Evolutionary conservation across 306 rosid genomes (phyloP), one percentile per base, ranked within the genome.

Genomic region (Argentina anserina): DNA sequence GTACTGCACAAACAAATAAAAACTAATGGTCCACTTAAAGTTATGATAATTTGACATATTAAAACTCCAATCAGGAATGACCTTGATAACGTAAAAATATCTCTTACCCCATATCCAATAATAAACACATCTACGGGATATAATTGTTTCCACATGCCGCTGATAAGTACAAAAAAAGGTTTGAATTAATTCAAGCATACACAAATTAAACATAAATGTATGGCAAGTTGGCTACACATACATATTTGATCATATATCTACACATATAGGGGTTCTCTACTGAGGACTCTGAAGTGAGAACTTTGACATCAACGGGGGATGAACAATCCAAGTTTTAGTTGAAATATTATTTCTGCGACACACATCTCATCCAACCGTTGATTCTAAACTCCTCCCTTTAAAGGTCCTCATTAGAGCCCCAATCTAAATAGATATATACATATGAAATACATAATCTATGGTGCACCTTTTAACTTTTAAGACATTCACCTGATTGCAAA

Each of bases 41-140:
- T 28, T 0, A 23, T 7, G 9, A 58, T 23, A 71, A 20, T 14
- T 68, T 31, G 60, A 68, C 59, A 68, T 68, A 47, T 4, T 50
- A 26, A 65, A 36, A 63, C 26, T 33, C 71, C 26, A n/a, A 78
- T 11, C 45, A 60, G 6, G 8, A 45, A 43, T 14, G 49, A 62
- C 23, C 28, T 69, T 60, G 15, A 46, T n/a, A 50, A 36, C 50
- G 50, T 36, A 66, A 80, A 17, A 47, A 36, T 73, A 41, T 70
- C 47, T 75, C 97, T 94, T 87, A 91, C 96, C 85, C 98, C 98
- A 84, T 91, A 94, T 84, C 97, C 97, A 34, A 91, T 87, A 37
- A 94, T 84, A 83, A 94, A 94, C 75, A 89, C 85, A 25, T 91
- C 97, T 85, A 85, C 5, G 53, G 97, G 91, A 84, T 93, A 78